Conservation (phyloP, 257 asterid genomes). For the Solanum clarkiae region DNA sequence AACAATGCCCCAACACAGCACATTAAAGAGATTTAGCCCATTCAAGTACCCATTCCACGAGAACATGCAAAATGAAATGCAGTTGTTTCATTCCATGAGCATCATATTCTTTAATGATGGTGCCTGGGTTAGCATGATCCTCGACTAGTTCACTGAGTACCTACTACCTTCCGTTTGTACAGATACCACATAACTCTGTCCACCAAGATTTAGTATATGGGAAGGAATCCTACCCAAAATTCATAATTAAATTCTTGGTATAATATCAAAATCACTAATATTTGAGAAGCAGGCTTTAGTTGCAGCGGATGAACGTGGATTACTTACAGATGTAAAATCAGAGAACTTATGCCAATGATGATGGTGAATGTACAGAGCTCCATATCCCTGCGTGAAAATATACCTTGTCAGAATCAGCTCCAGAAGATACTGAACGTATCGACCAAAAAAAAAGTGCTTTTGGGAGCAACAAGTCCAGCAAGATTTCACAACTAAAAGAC, state of each 20-base stretch:
- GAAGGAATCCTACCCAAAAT: not conserved
- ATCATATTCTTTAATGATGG: not conserved
- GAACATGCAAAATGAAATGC: not conserved
- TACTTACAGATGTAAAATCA: not conserved
- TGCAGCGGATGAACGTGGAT: not conserved
- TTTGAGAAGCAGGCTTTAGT: not conserved
- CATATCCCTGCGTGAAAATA: constrained; percentile 56
- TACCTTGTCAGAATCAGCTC: not conserved
- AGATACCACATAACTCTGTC: not conserved
- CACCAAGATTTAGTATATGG: not conserved
- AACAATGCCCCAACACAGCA: not conserved
- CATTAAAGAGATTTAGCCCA: not conserved
- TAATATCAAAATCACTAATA: not conserved
- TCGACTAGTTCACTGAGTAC: not conserved
- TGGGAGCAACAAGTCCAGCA: not conserved
- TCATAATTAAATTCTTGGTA: not conserved
- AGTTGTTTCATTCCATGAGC: not conserved
- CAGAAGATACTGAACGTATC: not conserved
- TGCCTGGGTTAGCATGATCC: not conserved
- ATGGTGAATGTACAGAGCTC: constrained; percentile 85
- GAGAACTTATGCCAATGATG: constrained; percentile 40
- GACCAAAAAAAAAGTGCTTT: not conserved
- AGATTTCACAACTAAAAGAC: not conserved
- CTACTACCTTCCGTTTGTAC: not conserved
- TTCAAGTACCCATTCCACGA: not conserved